phyloP scores from a whole-genome alignment of 2,329 filamentous ascomycete species.

The Trichophyton verrucosum region DNA sequence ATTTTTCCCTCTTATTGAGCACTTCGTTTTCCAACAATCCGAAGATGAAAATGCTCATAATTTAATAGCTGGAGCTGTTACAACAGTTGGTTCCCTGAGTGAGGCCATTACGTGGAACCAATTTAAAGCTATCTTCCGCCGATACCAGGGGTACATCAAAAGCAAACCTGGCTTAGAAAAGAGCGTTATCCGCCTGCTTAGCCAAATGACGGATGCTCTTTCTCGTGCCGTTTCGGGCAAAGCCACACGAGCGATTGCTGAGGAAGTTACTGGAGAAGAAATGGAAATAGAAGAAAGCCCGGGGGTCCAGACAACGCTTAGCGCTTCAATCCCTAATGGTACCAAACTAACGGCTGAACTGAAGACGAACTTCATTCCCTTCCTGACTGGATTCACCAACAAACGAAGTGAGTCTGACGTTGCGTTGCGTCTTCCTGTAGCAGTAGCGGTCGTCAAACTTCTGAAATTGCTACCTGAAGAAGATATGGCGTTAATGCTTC shows the following conservation, averaged over 20 bases:
- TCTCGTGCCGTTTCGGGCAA: slow-evolving; percentile 37
- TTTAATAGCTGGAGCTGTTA: slow-evolving; percentile 73
- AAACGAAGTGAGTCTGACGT: slow-evolving; percentile 92
- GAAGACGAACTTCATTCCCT: slow-evolving; percentile 60
- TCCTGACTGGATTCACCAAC: slow-evolving; percentile 72
- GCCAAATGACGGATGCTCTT: slow-evolving; percentile 68
- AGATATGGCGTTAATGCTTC: slow-evolving; percentile 61
- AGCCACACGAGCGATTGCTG: neutral
- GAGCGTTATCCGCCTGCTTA: slow-evolving; percentile 68
- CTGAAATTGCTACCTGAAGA: slow-evolving; percentile 64
- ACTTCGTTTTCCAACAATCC: slow-evolving; percentile 76
- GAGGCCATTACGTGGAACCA: slow-evolving; percentile 78
- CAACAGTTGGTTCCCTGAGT: slow-evolving; percentile 61
- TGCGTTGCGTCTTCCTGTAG: slow-evolving; percentile 80
- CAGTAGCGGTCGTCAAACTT: slow-evolving; percentile 77
- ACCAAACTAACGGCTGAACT: slow-evolving; percentile 62
- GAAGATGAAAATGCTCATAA: slow-evolving; percentile 70
- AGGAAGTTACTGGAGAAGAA: slow-evolving; percentile 19
- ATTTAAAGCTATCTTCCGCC: slow-evolving; percentile 69
- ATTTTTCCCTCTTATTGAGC: slow-evolving; percentile 82
- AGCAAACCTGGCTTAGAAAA: slow-evolving; percentile 75
- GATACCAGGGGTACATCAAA: slow-evolving; percentile 71
- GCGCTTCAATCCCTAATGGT: slow-evolving; percentile 52
- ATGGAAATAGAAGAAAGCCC: slow-evolving; percentile 18
- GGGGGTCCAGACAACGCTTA: slow-evolving; percentile 37